Conservation (phyloP, 768 basidiomycete genomes). For the Termitomyces bulborhizus region DNA sequence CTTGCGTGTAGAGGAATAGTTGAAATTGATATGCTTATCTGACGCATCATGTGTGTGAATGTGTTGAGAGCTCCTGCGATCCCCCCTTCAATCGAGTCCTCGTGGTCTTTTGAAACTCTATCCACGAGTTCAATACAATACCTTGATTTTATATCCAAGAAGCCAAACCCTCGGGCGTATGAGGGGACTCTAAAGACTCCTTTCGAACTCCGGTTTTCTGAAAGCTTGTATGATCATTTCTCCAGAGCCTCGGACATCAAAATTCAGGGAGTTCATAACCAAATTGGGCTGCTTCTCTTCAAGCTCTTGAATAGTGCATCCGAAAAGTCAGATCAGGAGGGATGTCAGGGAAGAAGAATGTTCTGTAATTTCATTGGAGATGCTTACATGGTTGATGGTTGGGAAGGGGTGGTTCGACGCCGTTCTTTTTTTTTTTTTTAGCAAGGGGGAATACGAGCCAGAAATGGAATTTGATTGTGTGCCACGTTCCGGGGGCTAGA, state of each 20-base stretch:
- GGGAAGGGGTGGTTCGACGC: background rate
- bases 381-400: background rate
- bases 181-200: background rate
- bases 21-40: background rate
- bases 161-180: background rate
- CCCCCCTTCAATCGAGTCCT: background rate
- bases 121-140: background rate
- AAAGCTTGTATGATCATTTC: slow-evolving; percentile 1
- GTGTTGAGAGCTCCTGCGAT: background rate
- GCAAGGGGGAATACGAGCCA: background rate
- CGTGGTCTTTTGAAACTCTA: slow-evolving; percentile 2
- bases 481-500: slow-evolving; percentile 7
- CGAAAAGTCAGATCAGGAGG: background rate
- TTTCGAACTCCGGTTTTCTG: background rate
- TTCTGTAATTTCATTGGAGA: background rate
- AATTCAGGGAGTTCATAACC: background rate
- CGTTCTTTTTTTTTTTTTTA: background rate
- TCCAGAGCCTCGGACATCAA: slow-evolving; percentile 1
- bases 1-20: background rate
- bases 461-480: background rate
- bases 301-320: background rate
- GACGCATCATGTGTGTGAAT: background rate
- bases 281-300: background rate
- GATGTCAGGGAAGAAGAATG: background rate
- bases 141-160: background rate